These are phyloP conservation scores for Sclerotinia trifoliorum DNA, from an alignment of 2,329 filamentous ascomycete genomes.

Conservation along the genomic window DNA sequence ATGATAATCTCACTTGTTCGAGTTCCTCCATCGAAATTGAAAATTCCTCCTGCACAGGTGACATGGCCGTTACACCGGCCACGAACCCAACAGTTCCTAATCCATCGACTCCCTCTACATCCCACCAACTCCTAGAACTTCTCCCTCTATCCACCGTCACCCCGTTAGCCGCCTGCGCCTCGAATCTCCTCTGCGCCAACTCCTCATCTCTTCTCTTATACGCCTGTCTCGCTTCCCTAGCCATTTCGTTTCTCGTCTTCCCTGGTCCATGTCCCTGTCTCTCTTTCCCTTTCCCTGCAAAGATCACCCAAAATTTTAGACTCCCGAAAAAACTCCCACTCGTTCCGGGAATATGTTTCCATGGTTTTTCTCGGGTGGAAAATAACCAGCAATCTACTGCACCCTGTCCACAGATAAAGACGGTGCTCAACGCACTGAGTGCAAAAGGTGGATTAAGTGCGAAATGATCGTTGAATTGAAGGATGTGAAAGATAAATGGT, in stretches of 20 bases:
- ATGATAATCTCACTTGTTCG: background rate
- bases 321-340: slow-evolving; percentile 42
- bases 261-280: slow-evolving; percentile 43
- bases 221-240: slow-evolving; percentile 50
- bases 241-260: slow-evolving; percentile 53
- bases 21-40: slow-evolving; percentile 7
- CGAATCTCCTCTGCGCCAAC: slow-evolving; percentile 42
- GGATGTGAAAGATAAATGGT: slow-evolving; percentile 65
- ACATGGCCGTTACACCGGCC: slow-evolving; percentile 26
- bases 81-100: slow-evolving; percentile 3
- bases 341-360: slow-evolving; percentile 54
- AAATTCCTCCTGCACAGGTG: slow-evolving; percentile 33
- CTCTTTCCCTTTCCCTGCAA: slow-evolving; percentile 29
- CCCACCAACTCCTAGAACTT: slow-evolving; percentile 42
- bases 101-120: slow-evolving; percentile 29
- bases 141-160: slow-evolving; percentile 20
- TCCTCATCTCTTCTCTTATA: slow-evolving; percentile 51
- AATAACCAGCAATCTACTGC: slow-evolving; percentile 68
- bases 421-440: slow-evolving; percentile 54
- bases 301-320: slow-evolving; percentile 39
- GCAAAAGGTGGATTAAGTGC: slow-evolving; percentile 54
- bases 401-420: slow-evolving; percentile 64
- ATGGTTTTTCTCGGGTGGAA: slow-evolving; percentile 67
- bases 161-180: slow-evolving; percentile 24
- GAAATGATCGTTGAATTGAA: slow-evolving; percentile 55